These are phyloP conservation scores for Colletotrichum sp. DNA, from an alignment of 2,329 filamentous ascomycete species.

Conservation along the genomic window DNA sequence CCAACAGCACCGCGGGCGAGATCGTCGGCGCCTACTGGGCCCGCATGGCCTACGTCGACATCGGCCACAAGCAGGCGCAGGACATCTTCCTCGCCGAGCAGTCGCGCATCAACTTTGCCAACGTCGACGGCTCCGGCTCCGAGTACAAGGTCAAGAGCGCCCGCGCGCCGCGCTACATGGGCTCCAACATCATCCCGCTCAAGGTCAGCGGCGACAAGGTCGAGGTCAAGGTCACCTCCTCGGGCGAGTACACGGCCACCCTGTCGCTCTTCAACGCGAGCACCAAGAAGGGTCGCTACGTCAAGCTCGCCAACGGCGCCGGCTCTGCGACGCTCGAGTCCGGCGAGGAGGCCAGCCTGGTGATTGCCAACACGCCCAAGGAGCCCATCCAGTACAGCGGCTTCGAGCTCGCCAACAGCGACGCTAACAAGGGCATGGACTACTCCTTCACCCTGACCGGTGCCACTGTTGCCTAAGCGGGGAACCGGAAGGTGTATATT, in stretches of 20 bases:
- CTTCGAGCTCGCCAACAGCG: conserved; percentile 38
- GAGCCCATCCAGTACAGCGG: conserved; percentile 48
- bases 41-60: conserved; percentile 57
- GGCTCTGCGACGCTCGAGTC: conserved; percentile 36
- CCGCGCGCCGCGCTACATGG: conserved; percentile 52
- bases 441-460: conserved; percentile 41
- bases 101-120: conserved; percentile 43
- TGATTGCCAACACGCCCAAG: conserved; percentile 53
- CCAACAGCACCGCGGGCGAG: conserved; percentile 36
- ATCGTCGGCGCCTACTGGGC: conserved; percentile 57
- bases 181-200: conserved; percentile 53
- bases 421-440: conserved; percentile 41
- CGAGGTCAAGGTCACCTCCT: conserved; percentile 37
- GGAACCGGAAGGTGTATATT: rapidly evolving
- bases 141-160: conserved; percentile 47
- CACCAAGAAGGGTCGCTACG: conserved; percentile 39
- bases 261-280: conserved; percentile 39
- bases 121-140: conserved; percentile 40
- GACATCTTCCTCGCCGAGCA: conserved; percentile 40
- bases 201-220: conserved; percentile 37
- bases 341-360: conserved; percentile 47
- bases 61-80: conserved; percentile 47
- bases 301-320: conserved; percentile 35
- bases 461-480: conserved; percentile 24
- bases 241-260: conserved; percentile 42